These are phyloP conservation scores for Paraglomus occultum DNA, from an alignment of 192 early-diverging fungal genomes.

Conservation along the genomic window DNA sequence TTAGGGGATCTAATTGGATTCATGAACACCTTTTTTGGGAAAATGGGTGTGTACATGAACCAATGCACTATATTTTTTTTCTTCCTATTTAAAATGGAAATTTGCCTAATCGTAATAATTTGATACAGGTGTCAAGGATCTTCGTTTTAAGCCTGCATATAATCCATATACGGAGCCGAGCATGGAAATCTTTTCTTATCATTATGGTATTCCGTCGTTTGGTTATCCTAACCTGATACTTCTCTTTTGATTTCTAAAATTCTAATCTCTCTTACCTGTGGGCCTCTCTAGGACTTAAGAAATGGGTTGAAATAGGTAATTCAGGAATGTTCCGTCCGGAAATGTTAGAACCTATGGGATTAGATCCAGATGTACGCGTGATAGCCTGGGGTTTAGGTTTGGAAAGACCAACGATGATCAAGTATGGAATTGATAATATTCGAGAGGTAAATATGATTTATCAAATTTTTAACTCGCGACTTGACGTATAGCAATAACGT, in stretches of 20 bases:
- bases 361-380: slow-evolving; percentile 90
- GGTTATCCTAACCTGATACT: neutral
- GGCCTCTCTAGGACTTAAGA: slow-evolving; percentile 55
- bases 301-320: slow-evolving; percentile 98
- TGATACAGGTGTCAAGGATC: slow-evolving; percentile 55
- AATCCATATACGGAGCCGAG: slow-evolving; percentile 99
- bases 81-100: neutral
- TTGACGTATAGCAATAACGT: neutral
- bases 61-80: slow-evolving; percentile 6
- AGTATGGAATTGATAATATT: slow-evolving; percentile 92
- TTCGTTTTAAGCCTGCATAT: slow-evolving; percentile 99
- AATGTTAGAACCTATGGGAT: slow-evolving; percentile 94
- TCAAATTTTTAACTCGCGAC: neutral
- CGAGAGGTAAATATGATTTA: slow-evolving; percentile 59
- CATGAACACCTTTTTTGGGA: slow-evolving; percentile 95
- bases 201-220: slow-evolving; percentile 52
- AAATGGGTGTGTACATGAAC: slow-evolving; percentile 68
- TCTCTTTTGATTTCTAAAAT: slow-evolving; percentile 16
- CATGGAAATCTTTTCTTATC: slow-evolving; percentile 99
- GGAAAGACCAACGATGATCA: slow-evolving; percentile 99
- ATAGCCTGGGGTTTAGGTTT: slow-evolving; percentile 97
- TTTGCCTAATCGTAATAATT: too few relatives aligned
- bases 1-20: slow-evolving; percentile 96
- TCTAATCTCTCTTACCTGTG: neutral
- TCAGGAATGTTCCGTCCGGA: slow-evolving; percentile 99